phyloP scores from a whole-genome alignment of 345 rosid species.

The Murraya koenigii region DNA sequence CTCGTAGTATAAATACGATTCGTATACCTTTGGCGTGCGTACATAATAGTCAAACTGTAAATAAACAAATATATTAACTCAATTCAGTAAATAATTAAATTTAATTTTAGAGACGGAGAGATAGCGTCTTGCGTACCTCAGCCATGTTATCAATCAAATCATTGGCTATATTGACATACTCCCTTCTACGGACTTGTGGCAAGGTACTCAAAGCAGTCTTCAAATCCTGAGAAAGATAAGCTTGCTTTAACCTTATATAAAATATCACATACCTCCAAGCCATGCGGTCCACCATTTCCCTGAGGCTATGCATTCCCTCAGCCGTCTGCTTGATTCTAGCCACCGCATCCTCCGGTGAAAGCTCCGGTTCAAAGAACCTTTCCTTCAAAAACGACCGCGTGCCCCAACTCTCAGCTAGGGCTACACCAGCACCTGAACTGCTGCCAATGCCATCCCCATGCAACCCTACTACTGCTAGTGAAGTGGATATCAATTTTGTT shows the following conservation, averaged over 20 bases:
- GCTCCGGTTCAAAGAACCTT: constrained; percentile 60
- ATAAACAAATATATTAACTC: neutral
- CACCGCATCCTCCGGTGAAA: constrained; percentile 80
- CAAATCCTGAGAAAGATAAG: constrained; percentile 81
- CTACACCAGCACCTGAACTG: constrained; percentile 12
- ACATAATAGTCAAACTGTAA: constrained; percentile 66
- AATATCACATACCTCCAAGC: constrained; percentile 88
- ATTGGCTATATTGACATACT: constrained; percentile 68
- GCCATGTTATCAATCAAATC: constrained; percentile 71
- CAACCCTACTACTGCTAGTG: constrained; percentile 32
- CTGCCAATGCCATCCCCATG: constrained; percentile 14
- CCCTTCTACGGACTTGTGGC: constrained; percentile 53
- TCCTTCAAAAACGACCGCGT: constrained; percentile 66
- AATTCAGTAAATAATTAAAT: neutral
- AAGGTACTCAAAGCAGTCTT: constrained; percentile 60
- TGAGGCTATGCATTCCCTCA: constrained; percentile 67
- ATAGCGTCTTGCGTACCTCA: constrained; percentile 40
- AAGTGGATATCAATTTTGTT: constrained; percentile 30
- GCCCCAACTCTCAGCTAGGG: constrained; percentile 82
- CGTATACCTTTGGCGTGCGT: constrained; percentile 85
- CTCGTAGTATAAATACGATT: constrained; percentile 83
- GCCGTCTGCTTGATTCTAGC: constrained; percentile 89
- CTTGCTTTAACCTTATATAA: constrained; percentile 65
- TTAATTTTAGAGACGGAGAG: too few species aligned
- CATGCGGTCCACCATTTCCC: constrained; percentile 89